Percentiles rank a stretch among this genome's conserved stretches.
Evolutionary conservation across 306 rosid species (phyloP).

Genomic region (Heteromeles arbutifolia): DNA sequence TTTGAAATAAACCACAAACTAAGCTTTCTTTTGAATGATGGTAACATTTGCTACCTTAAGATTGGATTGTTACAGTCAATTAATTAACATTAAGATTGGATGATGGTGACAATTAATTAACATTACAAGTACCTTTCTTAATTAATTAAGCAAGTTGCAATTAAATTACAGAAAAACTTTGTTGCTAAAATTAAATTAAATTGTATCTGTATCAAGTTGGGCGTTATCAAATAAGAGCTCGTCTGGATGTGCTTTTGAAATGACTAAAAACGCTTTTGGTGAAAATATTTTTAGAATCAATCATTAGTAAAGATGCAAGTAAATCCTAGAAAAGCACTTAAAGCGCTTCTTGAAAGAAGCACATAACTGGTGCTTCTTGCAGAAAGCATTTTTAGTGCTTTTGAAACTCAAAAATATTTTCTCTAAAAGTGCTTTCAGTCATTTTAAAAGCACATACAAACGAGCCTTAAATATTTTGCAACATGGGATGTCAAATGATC

Average conservation of each 20-base stretch:
- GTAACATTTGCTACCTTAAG: not conserved
- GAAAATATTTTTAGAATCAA: too few species aligned
- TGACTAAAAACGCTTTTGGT: too few species aligned
- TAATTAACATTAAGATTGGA: not conserved
- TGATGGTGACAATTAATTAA: not conserved
- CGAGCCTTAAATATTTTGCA: not conserved
- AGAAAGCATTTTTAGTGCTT: too few species aligned
- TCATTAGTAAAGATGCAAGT: too few species aligned
- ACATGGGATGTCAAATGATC: not conserved
- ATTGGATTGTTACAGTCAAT: not conserved
- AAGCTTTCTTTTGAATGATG: not conserved
- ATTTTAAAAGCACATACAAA: too few species aligned
- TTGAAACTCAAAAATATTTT: too few species aligned
- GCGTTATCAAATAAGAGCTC: not conserved
- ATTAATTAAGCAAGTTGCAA: not conserved
- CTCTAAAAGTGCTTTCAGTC: too few species aligned
- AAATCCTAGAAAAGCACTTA: too few species aligned
- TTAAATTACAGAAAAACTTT: not conserved
- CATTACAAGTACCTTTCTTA: not conserved
- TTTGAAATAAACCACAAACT: too few species aligned
- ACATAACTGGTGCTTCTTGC: too few species aligned
- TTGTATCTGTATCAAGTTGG: not conserved
- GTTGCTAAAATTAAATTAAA: not conserved
- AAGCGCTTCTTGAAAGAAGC: too few species aligned
- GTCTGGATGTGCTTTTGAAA: too few species aligned